These are phyloP conservation scores for Eucalyptus erythrocorys DNA, from an alignment of 345 rosid species.

Conservation along the genomic window DNA sequence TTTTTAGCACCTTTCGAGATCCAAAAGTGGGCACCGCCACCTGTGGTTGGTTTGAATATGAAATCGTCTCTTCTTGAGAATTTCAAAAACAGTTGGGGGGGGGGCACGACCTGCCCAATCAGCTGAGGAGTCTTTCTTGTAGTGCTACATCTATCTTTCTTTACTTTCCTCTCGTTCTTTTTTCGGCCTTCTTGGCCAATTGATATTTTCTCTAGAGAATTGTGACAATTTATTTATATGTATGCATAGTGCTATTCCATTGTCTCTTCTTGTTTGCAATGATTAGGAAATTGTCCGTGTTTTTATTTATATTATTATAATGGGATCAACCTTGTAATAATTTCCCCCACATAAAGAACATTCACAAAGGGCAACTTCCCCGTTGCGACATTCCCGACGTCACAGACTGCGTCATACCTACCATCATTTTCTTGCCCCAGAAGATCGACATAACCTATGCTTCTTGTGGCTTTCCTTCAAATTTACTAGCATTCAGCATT, in stretches of 20 bases:
- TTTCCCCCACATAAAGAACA: not conserved
- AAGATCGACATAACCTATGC: not conserved
- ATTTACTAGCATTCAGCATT: not conserved
- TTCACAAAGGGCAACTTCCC: not conserved
- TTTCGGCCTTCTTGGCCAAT: not conserved
- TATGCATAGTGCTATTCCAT: not conserved
- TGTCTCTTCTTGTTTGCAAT: not conserved
- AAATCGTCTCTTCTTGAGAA: not conserved
- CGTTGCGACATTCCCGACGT: not conserved
- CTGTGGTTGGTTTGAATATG: not conserved
- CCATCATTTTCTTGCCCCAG: not conserved
- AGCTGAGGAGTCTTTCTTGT: not conserved
- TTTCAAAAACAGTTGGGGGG: not conserved
- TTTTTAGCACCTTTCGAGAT: not conserved
- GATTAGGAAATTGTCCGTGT: not conserved
- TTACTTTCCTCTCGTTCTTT: not conserved
- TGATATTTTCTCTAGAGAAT: not conserved
- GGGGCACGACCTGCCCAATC: not conserved
- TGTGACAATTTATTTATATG: not conserved
- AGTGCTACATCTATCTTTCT: not conserved
- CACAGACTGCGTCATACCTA: not conserved
- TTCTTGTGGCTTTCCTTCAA: not conserved
- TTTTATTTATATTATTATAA: not conserved
- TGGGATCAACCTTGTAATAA: not conserved
- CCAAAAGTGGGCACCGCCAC: not conserved